These are phyloP conservation scores for Diutina rugosa DNA, from an alignment of 1,139 yeast genomes.

Conservation along the genomic window DNA sequence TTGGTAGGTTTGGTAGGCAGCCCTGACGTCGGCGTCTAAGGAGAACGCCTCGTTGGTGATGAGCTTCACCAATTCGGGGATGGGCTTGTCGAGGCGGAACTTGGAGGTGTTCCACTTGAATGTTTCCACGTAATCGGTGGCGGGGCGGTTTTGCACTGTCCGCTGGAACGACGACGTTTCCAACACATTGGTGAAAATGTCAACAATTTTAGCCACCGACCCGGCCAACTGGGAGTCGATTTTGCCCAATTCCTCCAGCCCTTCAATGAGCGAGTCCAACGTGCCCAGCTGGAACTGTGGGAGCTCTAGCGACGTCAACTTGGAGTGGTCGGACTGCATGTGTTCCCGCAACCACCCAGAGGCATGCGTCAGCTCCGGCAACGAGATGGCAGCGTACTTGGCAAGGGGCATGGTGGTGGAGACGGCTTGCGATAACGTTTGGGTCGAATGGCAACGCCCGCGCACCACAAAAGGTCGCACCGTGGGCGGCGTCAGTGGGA, in stretches of 20 bases:
- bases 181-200: constrained; percentile 41
- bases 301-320: constrained; percentile 23
- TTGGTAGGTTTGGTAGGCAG: constrained; percentile 57
- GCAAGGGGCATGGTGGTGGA: constrained; percentile 1
- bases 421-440: neutral
- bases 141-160: constrained; percentile 29
- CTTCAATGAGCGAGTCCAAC: constrained; percentile 78
- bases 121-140: constrained; percentile 52
- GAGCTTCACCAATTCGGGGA: constrained; percentile 57
- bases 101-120: constrained; percentile 85
- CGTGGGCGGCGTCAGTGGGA: neutral
- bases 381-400: constrained; percentile 2
- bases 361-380: constrained; percentile 1
- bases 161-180: constrained; percentile 6
- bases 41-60: constrained; percentile 70
- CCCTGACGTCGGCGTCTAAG: constrained; percentile 72
- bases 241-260: constrained; percentile 79
- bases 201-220: constrained; percentile 64
- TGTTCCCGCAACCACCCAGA: neutral
- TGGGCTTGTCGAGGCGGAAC: constrained; percentile 74
- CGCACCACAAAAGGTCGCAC: neutral
- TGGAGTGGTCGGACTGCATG: neutral
- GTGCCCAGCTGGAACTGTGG: constrained; percentile 96
- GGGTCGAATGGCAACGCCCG: neutral
- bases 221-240: constrained; percentile 62